A percentile compares a stretch with the other conserved stretches of the same genome.
Evolutionary conservation across 2,329 filamentous ascomycete genomes (phyloP).

Genomic region (Calonectria montana): DNA sequence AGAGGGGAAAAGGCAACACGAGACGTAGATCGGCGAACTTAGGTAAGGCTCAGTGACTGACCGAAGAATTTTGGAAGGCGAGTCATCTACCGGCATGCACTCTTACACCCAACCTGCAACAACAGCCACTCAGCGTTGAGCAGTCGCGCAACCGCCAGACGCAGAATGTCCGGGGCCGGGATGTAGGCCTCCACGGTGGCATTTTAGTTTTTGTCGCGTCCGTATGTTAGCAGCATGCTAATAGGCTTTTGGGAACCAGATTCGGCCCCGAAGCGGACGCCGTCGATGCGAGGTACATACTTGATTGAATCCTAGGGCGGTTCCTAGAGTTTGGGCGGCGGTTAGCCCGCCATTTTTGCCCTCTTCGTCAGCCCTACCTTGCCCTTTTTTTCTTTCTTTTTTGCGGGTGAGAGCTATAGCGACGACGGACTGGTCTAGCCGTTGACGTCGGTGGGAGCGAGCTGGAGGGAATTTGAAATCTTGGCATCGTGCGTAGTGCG

Average conservation of each 20-base stretch:
- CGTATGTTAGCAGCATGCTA: slow-evolving; percentile 30
- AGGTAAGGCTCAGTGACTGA: slow-evolving; percentile 3
- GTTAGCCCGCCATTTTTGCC: slow-evolving; percentile 1
- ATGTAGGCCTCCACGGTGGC: slow-evolving; percentile 14
- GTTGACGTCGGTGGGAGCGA: slow-evolving; percentile 11
- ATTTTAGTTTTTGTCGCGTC: slow-evolving; percentile 30
- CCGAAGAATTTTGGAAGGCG: slow-evolving; percentile 19
- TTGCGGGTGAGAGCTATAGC: not conserved
- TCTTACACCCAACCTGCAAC: slow-evolving; percentile 17
- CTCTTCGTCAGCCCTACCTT: not conserved
- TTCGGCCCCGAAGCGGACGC: slow-evolving; percentile 16
- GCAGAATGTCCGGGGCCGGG: not conserved
- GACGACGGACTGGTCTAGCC: not conserved
- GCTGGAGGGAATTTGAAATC: not conserved
- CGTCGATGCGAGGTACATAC: slow-evolving; percentile 22
- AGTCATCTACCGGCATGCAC: slow-evolving; percentile 26
- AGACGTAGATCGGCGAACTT: slow-evolving; percentile 4
- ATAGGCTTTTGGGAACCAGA: slow-evolving; percentile 8
- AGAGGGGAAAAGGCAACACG: not conserved
- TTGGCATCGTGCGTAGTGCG: slow-evolving; percentile 1
- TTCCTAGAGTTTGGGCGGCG: not conserved
- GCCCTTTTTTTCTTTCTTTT: not conserved
- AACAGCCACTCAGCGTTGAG: slow-evolving; percentile 18
- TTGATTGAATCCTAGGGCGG: slow-evolving; percentile 21
- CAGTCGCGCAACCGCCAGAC: slow-evolving; percentile 30